Percentiles rank a stretch among this genome's conserved stretches.
Evolutionary conservation across 1,284 basidiomycete genomes (phyloP).

Genomic region (Boletus calvinii): DNA sequence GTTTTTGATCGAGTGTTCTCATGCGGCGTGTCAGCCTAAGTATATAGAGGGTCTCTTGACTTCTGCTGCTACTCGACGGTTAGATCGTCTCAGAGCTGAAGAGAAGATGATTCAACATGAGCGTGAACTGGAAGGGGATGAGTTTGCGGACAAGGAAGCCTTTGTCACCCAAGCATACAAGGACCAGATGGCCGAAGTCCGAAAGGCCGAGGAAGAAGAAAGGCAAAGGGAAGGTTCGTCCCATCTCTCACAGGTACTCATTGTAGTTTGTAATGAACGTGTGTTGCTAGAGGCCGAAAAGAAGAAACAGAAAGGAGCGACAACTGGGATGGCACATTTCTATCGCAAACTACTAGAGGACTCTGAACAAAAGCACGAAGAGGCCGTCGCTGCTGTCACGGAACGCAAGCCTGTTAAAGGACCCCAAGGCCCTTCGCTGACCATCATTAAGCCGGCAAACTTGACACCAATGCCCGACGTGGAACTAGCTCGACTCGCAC

Average conservation of each 20-base stretch:
- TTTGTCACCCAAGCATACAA: slow-evolving; percentile 99
- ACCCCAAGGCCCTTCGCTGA: slow-evolving; percentile 58
- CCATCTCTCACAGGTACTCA: not conserved
- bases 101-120: slow-evolving; percentile 97
- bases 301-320: slow-evolving; percentile 57
- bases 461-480: slow-evolving; percentile 62
- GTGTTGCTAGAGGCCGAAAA: slow-evolving; percentile 53
- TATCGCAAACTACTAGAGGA: slow-evolving; percentile 83
- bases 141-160: slow-evolving; percentile 92
- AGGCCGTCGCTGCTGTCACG: slow-evolving; percentile 72
- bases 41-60: slow-evolving; percentile 84
- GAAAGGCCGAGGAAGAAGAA: slow-evolving; percentile 90
- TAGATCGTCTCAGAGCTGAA: slow-evolving; percentile 93
- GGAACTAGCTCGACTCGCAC: slow-evolving; percentile 67
- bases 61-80: slow-evolving; percentile 83
- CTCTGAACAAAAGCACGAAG: slow-evolving; percentile 78
- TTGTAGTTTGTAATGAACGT: not conserved
- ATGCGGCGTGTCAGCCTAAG: slow-evolving; percentile 66
- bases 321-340: slow-evolving; percentile 82
- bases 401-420: slow-evolving; percentile 56
- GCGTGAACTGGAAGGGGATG: slow-evolving; percentile 89
- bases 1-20: slow-evolving; percentile 14
- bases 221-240: slow-evolving; percentile 76
- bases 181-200: slow-evolving; percentile 92
- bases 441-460: slow-evolving; percentile 68